A percentile compares a stretch with the other conserved stretches of the same genome.
Evolutionary conservation across 2,329 filamentous ascomycete genomes (phyloP).

Genomic region (Cladosporium sp.): DNA sequence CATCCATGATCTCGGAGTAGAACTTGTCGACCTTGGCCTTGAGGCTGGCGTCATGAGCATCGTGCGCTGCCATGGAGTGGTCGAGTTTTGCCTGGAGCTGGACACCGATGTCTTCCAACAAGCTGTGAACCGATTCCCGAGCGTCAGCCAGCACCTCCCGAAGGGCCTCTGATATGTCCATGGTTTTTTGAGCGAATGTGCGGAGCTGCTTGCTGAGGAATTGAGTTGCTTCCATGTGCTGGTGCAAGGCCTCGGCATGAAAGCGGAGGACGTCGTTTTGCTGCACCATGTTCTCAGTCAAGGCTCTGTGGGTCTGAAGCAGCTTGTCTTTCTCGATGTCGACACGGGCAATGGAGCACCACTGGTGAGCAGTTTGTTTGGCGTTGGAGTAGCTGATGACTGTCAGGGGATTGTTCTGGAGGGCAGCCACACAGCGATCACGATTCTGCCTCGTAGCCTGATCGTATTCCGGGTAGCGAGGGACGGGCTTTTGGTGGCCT

Average conservation of each 20-base stretch:
- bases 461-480: slow-evolving; percentile 26
- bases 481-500: slow-evolving; percentile 19
- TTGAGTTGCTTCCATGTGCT: not conserved
- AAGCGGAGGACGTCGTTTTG: slow-evolving; percentile 12
- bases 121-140: not conserved
- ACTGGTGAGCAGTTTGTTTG: slow-evolving; percentile 59
- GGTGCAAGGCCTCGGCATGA: slow-evolving; percentile 19
- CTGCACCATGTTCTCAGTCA: slow-evolving; percentile 14
- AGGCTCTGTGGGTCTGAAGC: slow-evolving; percentile 23
- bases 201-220: not conserved
- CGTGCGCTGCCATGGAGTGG: no score
- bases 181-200: not conserved
- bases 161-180: not conserved
- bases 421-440: slow-evolving; percentile 53
- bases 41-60: no score
- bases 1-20: no score
- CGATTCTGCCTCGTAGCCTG: slow-evolving; percentile 40
- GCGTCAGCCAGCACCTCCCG: not conserved
- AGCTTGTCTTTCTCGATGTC: slow-evolving; percentile 55
- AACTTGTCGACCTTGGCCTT: no score
- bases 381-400: slow-evolving; percentile 68
- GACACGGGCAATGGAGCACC: slow-evolving; percentile 62
- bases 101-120: no score
- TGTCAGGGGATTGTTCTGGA: slow-evolving; percentile 50
- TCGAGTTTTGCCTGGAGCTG: no score